Evolutionary conservation across 805 yeast genomes (phyloP).

Genomic region (Sugiyamaella qingdaonensis): DNA sequence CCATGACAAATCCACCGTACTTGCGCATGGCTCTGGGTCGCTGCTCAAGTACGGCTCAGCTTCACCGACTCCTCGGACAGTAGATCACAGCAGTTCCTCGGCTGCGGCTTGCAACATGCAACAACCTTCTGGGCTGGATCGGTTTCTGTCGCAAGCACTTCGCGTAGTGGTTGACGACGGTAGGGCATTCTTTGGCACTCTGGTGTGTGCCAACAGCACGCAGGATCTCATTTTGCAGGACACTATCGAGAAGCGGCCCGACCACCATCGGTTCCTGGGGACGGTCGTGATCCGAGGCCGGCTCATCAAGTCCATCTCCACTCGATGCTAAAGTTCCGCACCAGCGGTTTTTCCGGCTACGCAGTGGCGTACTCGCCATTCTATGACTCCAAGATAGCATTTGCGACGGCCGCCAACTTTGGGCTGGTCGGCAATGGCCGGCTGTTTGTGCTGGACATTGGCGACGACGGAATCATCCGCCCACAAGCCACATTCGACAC

Average conservation of each 20-base stretch:
- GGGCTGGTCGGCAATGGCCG: slow-evolving; percentile 95
- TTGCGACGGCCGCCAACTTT: slow-evolving; percentile 86
- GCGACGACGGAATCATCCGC: slow-evolving; percentile 55
- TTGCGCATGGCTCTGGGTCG: too few species aligned
- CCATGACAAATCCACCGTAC: too few species aligned
- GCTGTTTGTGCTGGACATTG: slow-evolving; percentile 64
- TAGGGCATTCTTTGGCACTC: slow-evolving; percentile 31
- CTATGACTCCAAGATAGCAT: slow-evolving; percentile 83
- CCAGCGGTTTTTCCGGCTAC: slow-evolving; percentile 81
- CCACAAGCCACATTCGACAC: slow-evolving; percentile 57
- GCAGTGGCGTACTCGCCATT: slow-evolving; percentile 87
- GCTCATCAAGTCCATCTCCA: slow-evolving; percentile 22
- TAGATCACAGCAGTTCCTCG: background rate
- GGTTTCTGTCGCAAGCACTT: slow-evolving; percentile 20
- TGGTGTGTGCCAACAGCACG: slow-evolving; percentile 28
- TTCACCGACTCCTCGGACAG: background rate
- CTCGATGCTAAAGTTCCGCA: slow-evolving; percentile 67
- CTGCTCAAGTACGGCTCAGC: too few species aligned
- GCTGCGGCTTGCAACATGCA: background rate
- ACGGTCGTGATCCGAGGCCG: slow-evolving; percentile 33
- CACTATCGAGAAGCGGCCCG: slow-evolving; percentile 30
- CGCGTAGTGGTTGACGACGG: slow-evolving; percentile 31
- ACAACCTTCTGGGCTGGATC: slow-evolving; percentile 10
- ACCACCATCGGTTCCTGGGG: slow-evolving; percentile 31
- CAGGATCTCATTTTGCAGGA: slow-evolving; percentile 33